Evolutionary conservation across 345 rosid genomes (phyloP), one percentile per base, ranked within the genome.

Genomic region (Aurinia saxatilis): DNA sequence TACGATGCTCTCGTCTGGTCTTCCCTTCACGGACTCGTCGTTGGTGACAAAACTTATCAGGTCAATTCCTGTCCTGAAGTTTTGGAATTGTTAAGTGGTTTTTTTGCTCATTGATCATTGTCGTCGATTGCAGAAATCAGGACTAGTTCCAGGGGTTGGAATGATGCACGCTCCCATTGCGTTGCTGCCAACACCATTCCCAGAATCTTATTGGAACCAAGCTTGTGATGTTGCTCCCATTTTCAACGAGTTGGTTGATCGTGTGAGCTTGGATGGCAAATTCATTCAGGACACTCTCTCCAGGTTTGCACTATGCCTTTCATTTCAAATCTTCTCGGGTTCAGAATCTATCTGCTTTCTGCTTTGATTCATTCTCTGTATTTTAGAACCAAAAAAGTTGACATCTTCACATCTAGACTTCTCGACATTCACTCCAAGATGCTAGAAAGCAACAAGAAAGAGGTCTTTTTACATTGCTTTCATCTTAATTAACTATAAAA

Each of bases 1-100:
- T 83, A 74, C 50, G 99, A 95, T 79, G 90, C 95, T 75, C 96
- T 93, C 58, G 99, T 95, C 50, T 90, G 99, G 99, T 66, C 85
- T 73, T 88, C 99, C 60, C 96, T 90, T 71, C 86, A 86, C 53
- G 99, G 99, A 7, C 91, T 95, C 70, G 82, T 93, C 62, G 95
- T 86, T 23, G 99, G 95, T 46, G 96, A 95, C 79, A 82, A 73
- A 67, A 76, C 60, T 72, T 67, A 71, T 61, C 77, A 84, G 86
- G 99, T 88, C 14, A 10, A 56, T 51, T 39, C 39, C 50, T 19
- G 9, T 18, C 63, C 45, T 70, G 54, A 21, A 21, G n/a, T n/a
- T n/a, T n/a, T n/a, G n/a, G n/a, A n/a, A n/a, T n/a, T n/a, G n/a
- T n/a, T n/a, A n/a, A n/a, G n/a, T n/a, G n/a, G n/a, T n/a, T n/a